Evolutionary conservation across 2,329 filamentous ascomycete genomes (phyloP).

Genomic region (Aspergillus sp.): DNA sequence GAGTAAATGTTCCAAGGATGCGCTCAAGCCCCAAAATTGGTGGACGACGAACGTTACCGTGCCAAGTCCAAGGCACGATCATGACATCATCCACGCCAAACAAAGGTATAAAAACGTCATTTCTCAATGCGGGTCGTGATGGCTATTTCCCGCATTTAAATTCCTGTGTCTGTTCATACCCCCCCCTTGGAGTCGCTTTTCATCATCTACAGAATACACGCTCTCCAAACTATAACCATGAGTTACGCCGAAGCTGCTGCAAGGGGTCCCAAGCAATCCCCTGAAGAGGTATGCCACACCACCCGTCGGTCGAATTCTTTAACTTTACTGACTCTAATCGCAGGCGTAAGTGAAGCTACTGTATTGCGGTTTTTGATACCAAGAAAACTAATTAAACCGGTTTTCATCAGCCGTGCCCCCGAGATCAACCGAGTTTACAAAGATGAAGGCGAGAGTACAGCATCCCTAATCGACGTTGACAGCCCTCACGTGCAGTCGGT

Average conservation of each 20-base stretch:
- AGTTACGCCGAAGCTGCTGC: conserved; percentile 51
- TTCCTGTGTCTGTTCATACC: neutral
- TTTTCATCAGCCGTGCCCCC: conserved; percentile 41
- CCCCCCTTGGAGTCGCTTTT: neutral
- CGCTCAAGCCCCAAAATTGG: too few relatives aligned
- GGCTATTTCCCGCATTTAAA: too few relatives aligned
- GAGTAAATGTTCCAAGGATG: too few relatives aligned
- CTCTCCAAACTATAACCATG: conserved; percentile 31
- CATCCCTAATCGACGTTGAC: conserved; percentile 49
- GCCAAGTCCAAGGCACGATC: too few relatives aligned
- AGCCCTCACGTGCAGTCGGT: conserved; percentile 47
- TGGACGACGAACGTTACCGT: too few relatives aligned
- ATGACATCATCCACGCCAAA: too few relatives aligned
- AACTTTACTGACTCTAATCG: conserved; percentile 12
- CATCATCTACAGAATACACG: neutral
- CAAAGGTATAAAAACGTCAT: too few relatives aligned
- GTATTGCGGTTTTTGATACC: neutral
- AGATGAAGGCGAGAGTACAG: conserved; percentile 41
- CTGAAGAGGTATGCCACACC: conserved; percentile 45
- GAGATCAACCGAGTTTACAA: conserved; percentile 39
- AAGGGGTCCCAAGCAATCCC: conserved; percentile 47
- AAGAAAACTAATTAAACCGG: neutral
- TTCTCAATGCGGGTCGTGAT: too few relatives aligned
- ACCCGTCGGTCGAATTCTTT: neutral
- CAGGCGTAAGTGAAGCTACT: conserved; percentile 37